A percentile compares a stretch with the other conserved stretches of the same genome.
Evolutionary conservation across 192 early-diverging fungal species (phyloP).

Genomic region (Coemansia sp.): DNA sequence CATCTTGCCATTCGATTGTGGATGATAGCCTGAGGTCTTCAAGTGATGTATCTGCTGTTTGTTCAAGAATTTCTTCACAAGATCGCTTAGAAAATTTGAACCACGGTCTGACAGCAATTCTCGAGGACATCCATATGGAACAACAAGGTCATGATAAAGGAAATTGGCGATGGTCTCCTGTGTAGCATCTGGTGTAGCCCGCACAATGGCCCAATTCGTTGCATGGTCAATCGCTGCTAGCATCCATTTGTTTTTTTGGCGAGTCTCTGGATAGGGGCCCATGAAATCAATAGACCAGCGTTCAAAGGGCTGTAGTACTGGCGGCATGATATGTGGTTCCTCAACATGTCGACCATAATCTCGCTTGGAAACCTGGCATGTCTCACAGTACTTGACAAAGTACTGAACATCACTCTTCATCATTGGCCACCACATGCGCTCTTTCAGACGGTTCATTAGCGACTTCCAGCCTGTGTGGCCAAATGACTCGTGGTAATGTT

Average conservation of each 20-base stretch:
- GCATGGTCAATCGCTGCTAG: slow-evolving; percentile 17
- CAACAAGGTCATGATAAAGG: slow-evolving; percentile 6
- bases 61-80: neutral
- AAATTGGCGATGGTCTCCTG: slow-evolving; percentile 14
- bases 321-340: slow-evolving; percentile 1
- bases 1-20: slow-evolving; percentile 11
- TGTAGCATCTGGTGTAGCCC: slow-evolving; percentile 11
- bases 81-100: neutral
- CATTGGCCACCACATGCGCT: slow-evolving; percentile 1
- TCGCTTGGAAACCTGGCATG: neutral
- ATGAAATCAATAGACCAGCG: slow-evolving; percentile 19
- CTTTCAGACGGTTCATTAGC: neutral
- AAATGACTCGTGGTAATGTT: slow-evolving; percentile 5
- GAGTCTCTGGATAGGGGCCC: slow-evolving; percentile 12
- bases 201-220: slow-evolving; percentile 11
- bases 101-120: slow-evolving; percentile 16
- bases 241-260: slow-evolving; percentile 11
- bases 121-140: slow-evolving; percentile 3
- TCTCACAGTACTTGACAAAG: neutral
- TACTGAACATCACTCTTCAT: neutral
- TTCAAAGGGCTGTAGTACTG: slow-evolving; percentile 5
- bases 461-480: neutral
- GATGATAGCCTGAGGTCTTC: slow-evolving; percentile 18
- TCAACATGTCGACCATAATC: neutral
- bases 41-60: neutral